Evolutionary conservation across 768 basidiomycete species (phyloP), one percentile per base, ranked within the genome.

Genomic region (Serpula lacrymans): DNA sequence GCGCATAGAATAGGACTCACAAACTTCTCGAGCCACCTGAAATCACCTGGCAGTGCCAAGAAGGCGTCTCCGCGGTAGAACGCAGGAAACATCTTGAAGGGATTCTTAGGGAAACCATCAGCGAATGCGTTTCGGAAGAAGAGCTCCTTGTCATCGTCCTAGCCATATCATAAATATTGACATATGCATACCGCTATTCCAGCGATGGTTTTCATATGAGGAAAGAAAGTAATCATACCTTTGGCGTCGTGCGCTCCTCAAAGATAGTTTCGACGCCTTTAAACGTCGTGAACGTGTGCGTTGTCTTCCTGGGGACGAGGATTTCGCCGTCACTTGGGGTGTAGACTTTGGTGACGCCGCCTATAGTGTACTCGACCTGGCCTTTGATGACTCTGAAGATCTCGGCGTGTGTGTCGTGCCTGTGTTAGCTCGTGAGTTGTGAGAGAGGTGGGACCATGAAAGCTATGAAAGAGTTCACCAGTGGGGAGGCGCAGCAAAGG

Each of bases 341-440:
- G 43, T 54, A 66, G n/a, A 45, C 37, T 27, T 42, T 49, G 27
- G 44, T 47, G 20, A 38, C 46, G 1, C 40, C 34, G 6, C 58
- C 59, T 12, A 63, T 47, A 16, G 37, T 50, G 21, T 65, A 55
- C 34, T 59, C 54, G 17, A 67, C 36, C 26, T 54, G 50, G 22
- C 60, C 64, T 43, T 60, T 48, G 4, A 58, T 24, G 11, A 68
- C 50, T 11, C 47, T 52, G 42, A 65, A 55, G 3, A 56, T 46
- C 42, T 68, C 64, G 31, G 64, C 60, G 39, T 66, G 59, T 4
- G 39, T 52, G 22, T 63, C 60, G 27, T 68, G 64, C 32, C 40
- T 41, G n/a, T 41, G n/a, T n/a, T 14, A 8, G 21, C 17, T 8
- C 17, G 20, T 41, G n/a, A 41, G 22, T 1, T 10, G 10, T 8